Evolutionary conservation across 1,284 basidiomycete species (phyloP).

Genomic region (Volvariella volvacea): DNA sequence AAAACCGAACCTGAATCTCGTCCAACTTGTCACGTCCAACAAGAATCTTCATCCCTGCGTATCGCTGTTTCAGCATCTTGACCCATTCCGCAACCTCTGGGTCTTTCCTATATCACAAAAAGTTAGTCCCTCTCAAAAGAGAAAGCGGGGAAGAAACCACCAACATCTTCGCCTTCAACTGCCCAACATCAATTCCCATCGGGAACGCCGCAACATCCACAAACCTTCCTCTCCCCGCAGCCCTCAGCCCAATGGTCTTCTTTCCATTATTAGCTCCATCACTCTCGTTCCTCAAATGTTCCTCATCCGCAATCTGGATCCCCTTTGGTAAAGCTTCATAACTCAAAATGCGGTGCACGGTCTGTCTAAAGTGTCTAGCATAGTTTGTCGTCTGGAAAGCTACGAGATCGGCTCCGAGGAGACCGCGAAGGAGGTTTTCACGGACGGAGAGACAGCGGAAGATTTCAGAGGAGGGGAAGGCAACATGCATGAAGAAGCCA

Average conservation of each 20-base stretch:
- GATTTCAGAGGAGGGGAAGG: conserved; percentile 84
- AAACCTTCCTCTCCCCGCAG: conserved; percentile 43
- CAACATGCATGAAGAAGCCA: conserved; percentile 86
- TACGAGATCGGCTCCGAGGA: conserved; percentile 57
- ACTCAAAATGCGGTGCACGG: conserved; percentile 74
- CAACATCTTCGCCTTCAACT: conserved; percentile 63
- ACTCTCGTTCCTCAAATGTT: no score
- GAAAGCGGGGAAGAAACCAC: conserved; percentile 14
- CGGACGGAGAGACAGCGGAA: conserved; percentile 77
- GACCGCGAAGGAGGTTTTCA: conserved; percentile 59
- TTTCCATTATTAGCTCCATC: conserved; percentile 14
- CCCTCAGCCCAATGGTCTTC: conserved; percentile 14
- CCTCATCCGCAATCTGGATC: conserved; percentile 50
- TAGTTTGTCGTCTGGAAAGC: conserved; percentile 86
- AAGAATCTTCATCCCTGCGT: conserved; percentile 78
- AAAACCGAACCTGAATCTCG: conserved; percentile 56
- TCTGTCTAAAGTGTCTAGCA: conserved; percentile 77
- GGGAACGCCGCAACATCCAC: conserved; percentile 85
- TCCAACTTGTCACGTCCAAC: conserved; percentile 88
- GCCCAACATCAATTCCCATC: conserved; percentile 82
- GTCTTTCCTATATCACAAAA: conserved; percentile 43
- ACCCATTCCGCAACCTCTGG: conserved; percentile 83
- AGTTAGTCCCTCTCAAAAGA: conserved; percentile 2
- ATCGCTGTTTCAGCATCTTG: conserved; percentile 67
- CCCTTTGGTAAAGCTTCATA: conserved; percentile 82